These are phyloP conservation scores for Rutidosis leptorrhynchoides DNA, from an alignment of 129 eudicot species.

Conservation along the genomic window DNA sequence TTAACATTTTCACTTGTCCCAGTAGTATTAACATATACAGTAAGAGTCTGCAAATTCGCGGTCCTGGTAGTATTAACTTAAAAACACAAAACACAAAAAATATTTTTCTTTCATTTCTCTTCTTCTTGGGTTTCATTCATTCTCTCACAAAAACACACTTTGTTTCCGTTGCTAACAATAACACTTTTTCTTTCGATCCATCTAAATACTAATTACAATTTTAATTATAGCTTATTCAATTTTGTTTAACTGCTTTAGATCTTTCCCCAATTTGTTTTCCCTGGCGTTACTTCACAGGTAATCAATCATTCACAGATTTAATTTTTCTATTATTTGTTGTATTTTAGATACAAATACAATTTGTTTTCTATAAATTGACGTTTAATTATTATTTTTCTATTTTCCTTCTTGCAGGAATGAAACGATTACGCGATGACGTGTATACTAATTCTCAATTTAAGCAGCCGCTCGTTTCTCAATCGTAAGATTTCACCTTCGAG, in stretches of 20 bases:
- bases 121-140: not conserved
- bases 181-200: not conserved
- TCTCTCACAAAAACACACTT: not conserved
- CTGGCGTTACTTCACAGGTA: slow-evolving; percentile 33
- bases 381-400: slow-evolving; percentile 13
- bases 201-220: not conserved
- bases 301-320: not conserved
- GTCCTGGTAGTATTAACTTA: too few relatives aligned
- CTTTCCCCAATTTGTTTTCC: slow-evolving; percentile 26
- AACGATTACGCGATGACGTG: slow-evolving; percentile 79
- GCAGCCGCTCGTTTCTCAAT: slow-evolving; percentile 79
- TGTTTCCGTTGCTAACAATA: not conserved
- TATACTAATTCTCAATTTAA: slow-evolving; percentile 70
- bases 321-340: not conserved
- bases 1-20: too few relatives aligned
- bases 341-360: not conserved
- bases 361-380: slow-evolving; percentile 4
- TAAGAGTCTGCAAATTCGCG: too few relatives aligned
- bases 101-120: not conserved
- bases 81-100: not conserved
- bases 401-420: slow-evolving; percentile 51
- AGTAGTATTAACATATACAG: too few relatives aligned
- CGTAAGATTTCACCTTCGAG: slow-evolving; percentile 55
- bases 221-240: not conserved
- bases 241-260: slow-evolving; percentile 15